phyloP scores from a whole-genome alignment of 1,139 yeast genomes.

The Suhomyces chickasaworum region DNA sequence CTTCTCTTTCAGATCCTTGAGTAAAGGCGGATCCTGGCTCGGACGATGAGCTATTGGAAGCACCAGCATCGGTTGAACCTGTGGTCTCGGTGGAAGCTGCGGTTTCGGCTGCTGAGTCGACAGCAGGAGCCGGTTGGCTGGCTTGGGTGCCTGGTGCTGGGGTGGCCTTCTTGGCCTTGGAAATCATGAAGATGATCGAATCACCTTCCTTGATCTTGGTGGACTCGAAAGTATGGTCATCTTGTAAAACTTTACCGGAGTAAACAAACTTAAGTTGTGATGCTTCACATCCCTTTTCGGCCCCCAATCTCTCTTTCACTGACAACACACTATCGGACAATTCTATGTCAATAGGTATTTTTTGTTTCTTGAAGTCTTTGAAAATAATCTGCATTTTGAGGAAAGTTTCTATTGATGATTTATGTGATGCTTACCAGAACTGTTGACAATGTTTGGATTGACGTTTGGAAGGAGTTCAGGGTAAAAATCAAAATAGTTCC shows the following conservation, averaged over 20 bases:
- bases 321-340: slow-evolving; percentile 65
- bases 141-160: slow-evolving; percentile 20
- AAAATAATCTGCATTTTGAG: slow-evolving; percentile 72
- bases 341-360: slow-evolving; percentile 78
- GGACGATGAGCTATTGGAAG: slow-evolving; percentile 9
- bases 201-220: slow-evolving; percentile 86
- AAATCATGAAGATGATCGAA: slow-evolving; percentile 88
- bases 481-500: background rate
- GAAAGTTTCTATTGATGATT: background rate
- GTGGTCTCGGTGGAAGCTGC: slow-evolving; percentile 5
- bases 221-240: slow-evolving; percentile 71
- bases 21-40: slow-evolving; percentile 49
- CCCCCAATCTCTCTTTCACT: slow-evolving; percentile 74
- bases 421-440: too few relatives aligned
- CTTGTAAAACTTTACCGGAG: slow-evolving; percentile 88
- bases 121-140: slow-evolving; percentile 12
- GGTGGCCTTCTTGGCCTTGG: slow-evolving; percentile 48
- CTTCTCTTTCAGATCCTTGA: slow-evolving; percentile 65
- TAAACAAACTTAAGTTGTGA: slow-evolving; percentile 85
- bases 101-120: slow-evolving; percentile 15
- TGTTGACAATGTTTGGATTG: background rate
- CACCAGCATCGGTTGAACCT: slow-evolving; percentile 24
- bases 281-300: slow-evolving; percentile 67
- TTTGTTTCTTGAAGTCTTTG: slow-evolving; percentile 92
- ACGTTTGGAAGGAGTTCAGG: background rate